These are phyloP conservation scores for Wickerhamiella brachini DNA, from an alignment of 805 yeast species.

Conservation along the genomic window DNA sequence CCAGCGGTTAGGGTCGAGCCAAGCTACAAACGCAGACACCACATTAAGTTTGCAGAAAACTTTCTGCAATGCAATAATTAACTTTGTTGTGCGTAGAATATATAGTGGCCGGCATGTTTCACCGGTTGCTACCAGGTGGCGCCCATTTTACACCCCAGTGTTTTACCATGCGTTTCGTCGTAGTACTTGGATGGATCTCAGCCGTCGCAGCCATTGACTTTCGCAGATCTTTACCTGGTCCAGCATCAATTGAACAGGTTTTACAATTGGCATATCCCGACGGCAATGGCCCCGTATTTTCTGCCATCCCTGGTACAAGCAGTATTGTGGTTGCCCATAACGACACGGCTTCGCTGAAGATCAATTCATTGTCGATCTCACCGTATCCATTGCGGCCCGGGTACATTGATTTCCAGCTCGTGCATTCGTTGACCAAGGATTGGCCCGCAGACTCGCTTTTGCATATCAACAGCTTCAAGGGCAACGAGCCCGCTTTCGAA, in stretches of 20 bases:
- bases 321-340: constrained; percentile 15
- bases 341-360: constrained; percentile 16
- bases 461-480: constrained; percentile 14
- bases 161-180: background rate
- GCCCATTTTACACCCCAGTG: background rate
- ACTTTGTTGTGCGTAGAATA: background rate
- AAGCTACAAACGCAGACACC: background rate
- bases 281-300: constrained; percentile 9
- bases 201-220: background rate
- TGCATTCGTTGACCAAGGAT: constrained; percentile 13
- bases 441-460: constrained; percentile 17
- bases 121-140: background rate
- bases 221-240: constrained; percentile 2
- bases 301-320: constrained; percentile 5
- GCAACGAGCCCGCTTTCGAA: constrained; percentile 8
- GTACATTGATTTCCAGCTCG: constrained; percentile 15
- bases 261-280: constrained; percentile 9
- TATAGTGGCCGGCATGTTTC: background rate
- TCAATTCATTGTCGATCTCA: constrained; percentile 14
- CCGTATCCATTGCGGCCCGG: constrained; percentile 22
- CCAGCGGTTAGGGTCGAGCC: background rate
- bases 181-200: background rate
- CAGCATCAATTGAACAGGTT: constrained; percentile 8
- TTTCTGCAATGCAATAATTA: background rate
- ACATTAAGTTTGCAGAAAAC: background rate